Evolutionary conservation across 148 eudicot genomes (phyloP).

Genomic region (Salicornia ramosissima): DNA sequence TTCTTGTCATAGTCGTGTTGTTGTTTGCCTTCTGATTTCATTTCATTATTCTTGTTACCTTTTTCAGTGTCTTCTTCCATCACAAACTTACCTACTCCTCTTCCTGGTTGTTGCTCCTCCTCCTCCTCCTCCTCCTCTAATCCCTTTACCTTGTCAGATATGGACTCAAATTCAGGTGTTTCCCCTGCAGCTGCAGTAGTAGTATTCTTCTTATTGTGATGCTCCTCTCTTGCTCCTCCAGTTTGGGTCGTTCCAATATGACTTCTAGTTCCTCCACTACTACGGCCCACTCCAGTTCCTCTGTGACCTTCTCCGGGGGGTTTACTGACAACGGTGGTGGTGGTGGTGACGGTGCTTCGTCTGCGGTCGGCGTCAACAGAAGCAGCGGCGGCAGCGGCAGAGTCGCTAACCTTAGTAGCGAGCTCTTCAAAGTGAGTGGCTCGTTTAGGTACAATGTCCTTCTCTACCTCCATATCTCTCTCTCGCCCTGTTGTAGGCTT

Average conservation of each 20-base stretch:
- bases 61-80: not conserved
- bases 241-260: not conserved
- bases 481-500: constrained; percentile 39
- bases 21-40: not conserved
- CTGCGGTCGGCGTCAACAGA: not conserved
- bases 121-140: not conserved
- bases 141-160: constrained; percentile 23
- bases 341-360: constrained; percentile 13
- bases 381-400: not conserved
- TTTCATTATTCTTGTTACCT: not conserved
- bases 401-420: constrained; percentile 12
- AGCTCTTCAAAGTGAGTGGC: constrained; percentile 40
- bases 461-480: constrained; percentile 35
- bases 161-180: constrained; percentile 44
- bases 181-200: not conserved
- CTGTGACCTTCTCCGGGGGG: not conserved
- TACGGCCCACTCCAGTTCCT: not conserved
- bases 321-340: constrained; percentile 13
- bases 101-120: not conserved
- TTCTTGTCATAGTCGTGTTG: constrained; percentile 1
- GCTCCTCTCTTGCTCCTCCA: not conserved
- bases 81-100: constrained; percentile 20
- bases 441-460: constrained; percentile 51
- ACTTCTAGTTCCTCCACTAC: not conserved
- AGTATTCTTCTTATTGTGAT: not conserved